Base-by-base conservation (phyloP, 495 filamentous ascomycete species). In the Durotheca rogersii region DNA sequence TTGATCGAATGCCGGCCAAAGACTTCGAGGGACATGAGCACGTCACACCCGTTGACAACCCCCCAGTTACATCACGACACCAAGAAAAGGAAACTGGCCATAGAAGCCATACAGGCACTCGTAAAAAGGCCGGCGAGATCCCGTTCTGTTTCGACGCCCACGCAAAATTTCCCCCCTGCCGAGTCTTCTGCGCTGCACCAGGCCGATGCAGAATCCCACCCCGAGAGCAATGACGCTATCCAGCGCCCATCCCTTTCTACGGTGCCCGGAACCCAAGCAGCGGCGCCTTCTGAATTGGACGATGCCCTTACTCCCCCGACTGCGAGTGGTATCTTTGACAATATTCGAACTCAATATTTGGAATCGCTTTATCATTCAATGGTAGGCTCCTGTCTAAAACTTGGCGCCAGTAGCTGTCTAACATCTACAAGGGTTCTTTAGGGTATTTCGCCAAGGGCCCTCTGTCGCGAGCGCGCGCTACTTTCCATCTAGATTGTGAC, bases 391-490 rank as follows among this genome's bases (percentile, higher is more conserved):
- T n/a, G 7, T 4, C 37, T 4, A 20, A 36, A 15, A 36, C 9
- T 19, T 43, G 3, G 33, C 12, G 21, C 7, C 15, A 27, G 40
- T 35, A 16, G 0, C 20, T 21, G 10, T 33, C 63, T 73, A 47
- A 72, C 60, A 45, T 29, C 34, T n/a, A 9, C 12, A 31, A 90
- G 83, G 86, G 89, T 16, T 93, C 93, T 9, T 71, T 97, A 58
- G 94, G 92, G 54, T 98, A 96, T 66, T 98, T 97, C 73, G 88
- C 92, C 14, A 98, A 98, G 74, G 93, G 93, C 1, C 90, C 93
- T 3, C 75, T 97, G 15, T 87, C 94, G n/a, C 81, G 90, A 59
- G 89, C 88, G 15, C 80, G 93, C 43, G 85, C 84, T 37, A 81
- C 82, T 25, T 89, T 95, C 52, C 81, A 86, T 56, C 67, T 80